Evolutionary conservation across 164 flowering plant species (phyloP).

Genomic region (Liriodendron chinense): DNA sequence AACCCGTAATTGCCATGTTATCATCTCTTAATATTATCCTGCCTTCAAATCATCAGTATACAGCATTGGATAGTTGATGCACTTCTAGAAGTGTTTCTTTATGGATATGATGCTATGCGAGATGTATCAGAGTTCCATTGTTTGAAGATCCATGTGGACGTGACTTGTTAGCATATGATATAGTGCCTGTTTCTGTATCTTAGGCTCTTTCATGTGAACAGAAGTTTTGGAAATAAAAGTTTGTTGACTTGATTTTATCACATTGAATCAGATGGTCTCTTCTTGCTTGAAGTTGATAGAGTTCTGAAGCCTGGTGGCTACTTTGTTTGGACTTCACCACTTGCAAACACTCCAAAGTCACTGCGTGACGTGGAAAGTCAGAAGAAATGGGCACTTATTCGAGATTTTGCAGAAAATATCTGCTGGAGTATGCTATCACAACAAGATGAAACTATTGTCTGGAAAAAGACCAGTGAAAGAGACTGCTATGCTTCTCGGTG

Average conservation of each 20-base stretch:
- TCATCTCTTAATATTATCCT: too few species aligned
- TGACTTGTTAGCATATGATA: too few species aligned
- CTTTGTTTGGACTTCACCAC: constrained; percentile 96
- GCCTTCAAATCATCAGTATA: too few species aligned
- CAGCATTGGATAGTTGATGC: too few species aligned
- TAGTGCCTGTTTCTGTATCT: too few species aligned
- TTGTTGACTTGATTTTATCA: neutral
- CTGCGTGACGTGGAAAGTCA: constrained; percentile 58
- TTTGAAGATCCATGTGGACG: too few species aligned
- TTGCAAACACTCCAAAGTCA: constrained; percentile 52
- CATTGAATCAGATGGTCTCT: constrained; percentile 65
- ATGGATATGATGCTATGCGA: too few species aligned
- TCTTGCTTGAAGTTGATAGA: constrained; percentile 86
- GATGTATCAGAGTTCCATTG: too few species aligned
- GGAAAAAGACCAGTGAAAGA: constrained; percentile 80
- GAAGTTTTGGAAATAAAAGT: neutral
- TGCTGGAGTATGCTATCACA: constrained; percentile 92
- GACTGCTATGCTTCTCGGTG: constrained; percentile 75
- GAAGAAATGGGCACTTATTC: constrained; percentile 66
- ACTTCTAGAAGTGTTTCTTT: too few species aligned
- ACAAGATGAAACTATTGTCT: constrained; percentile 94
- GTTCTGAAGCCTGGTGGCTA: constrained; percentile 95
- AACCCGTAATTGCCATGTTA: too few species aligned
- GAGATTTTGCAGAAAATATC: constrained; percentile 51
- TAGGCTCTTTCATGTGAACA: neutral